A percentile compares a stretch with the other conserved stretches of the same genome.
Conservation (phyloP, 805 yeast genomes). For the Barnettozyma sp. region DNA sequence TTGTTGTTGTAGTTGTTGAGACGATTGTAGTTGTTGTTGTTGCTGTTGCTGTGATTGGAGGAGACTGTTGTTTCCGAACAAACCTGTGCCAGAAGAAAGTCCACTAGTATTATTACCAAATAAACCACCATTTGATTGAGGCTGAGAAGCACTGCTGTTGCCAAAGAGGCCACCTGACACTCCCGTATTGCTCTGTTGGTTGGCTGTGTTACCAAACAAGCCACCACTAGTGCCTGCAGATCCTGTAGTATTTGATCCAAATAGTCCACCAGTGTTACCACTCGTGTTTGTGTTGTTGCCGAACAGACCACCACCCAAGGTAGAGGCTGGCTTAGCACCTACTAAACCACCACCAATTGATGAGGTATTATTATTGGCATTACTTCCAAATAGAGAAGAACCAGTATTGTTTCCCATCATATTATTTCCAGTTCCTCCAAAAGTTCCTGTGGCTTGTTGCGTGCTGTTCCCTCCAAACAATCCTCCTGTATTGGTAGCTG, state of each 20-base stretch:
- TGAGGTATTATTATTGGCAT: background rate
- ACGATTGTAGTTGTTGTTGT: too few species aligned
- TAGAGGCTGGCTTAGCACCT: constrained; percentile 23
- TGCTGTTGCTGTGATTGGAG: constrained; percentile 21
- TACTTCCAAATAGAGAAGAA: constrained; percentile 21
- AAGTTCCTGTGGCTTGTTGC: constrained; percentile 7
- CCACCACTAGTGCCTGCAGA: constrained; percentile 15
- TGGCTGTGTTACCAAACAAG: constrained; percentile 25
- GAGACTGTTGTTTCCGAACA: constrained; percentile 30
- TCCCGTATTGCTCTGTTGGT: constrained; percentile 5
- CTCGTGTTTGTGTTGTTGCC: constrained; percentile 13
- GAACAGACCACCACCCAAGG: constrained; percentile 12
- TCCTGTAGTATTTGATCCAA: background rate
- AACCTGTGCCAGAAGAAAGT: constrained; percentile 26
- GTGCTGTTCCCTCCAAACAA: constrained; percentile 20
- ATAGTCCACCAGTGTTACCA: too few species aligned
- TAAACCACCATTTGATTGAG: constrained; percentile 24
- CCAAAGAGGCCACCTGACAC: constrained; percentile 7
- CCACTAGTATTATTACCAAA: constrained; percentile 30
- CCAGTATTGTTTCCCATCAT: constrained; percentile 14
- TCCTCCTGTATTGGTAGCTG: constrained; percentile 25
- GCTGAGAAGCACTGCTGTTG: constrained; percentile 16
- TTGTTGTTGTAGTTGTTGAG: too few species aligned
- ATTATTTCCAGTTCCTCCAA: constrained; percentile 22
- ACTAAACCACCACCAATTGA: constrained; percentile 34